Base-by-base conservation (phyloP, 805 yeast genomes). In the Scheffersomyces ergatensis region DNA sequence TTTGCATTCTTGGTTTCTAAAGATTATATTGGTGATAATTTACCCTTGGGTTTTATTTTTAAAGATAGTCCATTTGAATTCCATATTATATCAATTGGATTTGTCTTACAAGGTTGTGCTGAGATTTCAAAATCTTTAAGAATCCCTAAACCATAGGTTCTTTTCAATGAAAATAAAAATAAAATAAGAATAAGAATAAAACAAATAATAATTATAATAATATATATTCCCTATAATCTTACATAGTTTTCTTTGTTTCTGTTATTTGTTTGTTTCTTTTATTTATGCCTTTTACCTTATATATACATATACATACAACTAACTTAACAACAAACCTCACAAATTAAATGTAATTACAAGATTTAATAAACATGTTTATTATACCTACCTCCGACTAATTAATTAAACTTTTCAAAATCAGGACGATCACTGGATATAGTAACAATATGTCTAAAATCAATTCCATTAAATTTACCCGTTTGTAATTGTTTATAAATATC, bases 91-190 rank as follows among this genome's bases (percentile, higher is more conserved):
- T 75, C 80, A 12, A 48, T 77, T 4, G 62, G 81, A 4, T 93
- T 88, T 60, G 70, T 81, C 45, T 34, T 85, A 13, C 93, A 88
- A 47, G 99, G 99, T 7, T 85, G 92, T 62, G 84, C 86, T 40
- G 89, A 90, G 82, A 87, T 93, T 46, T 83, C 95, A 43, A 93
- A 93, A 72, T 83, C 92, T 43, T 74, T 93, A 48, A 87, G 85
- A 54, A 86, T 93, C 51, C 97, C 97, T 48, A 93, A 93, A 63
- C 87, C 92, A 40, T 82, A 63, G 53, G 13, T n/a, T n/a, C n/a
- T n/a, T n/a, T n/a, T n/a, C n/a, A n/a, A n/a, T n/a, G n/a, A n/a
- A n/a, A n/a, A n/a, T n/a, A n/a, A n/a, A n/a, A n/a, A n/a, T n/a
- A n/a, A n/a, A n/a, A n/a, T n/a, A n/a, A n/a, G n/a, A n/a, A n/a